Evolutionary conservation across 2,329 filamentous ascomycete species (phyloP).

Genomic region (Clarireedia paspali): DNA sequence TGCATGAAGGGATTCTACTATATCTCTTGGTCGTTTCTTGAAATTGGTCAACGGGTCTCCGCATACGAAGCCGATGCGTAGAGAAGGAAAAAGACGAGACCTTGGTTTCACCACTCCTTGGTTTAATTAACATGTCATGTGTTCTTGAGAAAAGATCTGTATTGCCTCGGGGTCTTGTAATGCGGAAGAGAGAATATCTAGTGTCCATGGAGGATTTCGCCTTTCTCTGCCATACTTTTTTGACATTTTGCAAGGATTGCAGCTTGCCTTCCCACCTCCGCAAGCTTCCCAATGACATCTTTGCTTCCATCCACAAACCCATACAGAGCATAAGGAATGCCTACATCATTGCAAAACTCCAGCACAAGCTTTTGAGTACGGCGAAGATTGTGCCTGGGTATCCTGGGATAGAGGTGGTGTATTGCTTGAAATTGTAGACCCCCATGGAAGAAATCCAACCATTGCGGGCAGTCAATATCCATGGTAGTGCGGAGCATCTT

Average conservation of each 20-base stretch:
- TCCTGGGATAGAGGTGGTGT: conserved; percentile 76
- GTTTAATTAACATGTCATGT: background rate
- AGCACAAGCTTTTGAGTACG: conserved; percentile 66
- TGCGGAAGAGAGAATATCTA: background rate
- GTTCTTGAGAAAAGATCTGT: background rate
- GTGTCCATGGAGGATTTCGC: conserved; percentile 21
- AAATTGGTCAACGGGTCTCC: background rate
- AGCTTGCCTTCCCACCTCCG: conserved; percentile 73
- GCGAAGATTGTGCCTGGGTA: conserved; percentile 79
- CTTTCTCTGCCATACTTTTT: conserved; percentile 33
- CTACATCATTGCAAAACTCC: conserved; percentile 74
- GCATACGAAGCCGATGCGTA: background rate
- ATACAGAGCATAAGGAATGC: conserved; percentile 78
- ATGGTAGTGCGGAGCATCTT: conserved; percentile 89
- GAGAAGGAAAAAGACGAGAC: background rate
- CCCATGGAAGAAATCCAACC: conserved; percentile 85
- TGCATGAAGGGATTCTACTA: background rate
- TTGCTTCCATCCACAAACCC: conserved; percentile 80
- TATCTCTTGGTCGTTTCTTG: too few relatives aligned
- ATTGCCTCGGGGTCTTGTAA: background rate
- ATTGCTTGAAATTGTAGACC: conserved; percentile 86
- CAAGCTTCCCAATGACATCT: conserved; percentile 67
- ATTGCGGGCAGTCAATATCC: conserved; percentile 81
- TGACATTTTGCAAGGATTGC: conserved; percentile 71
- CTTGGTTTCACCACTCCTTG: background rate